A percentile compares a stretch with the other conserved stretches of the same genome.
Evolutionary conservation across 106 monocot genomes (phyloP).

Genomic region (Dioscorea alata): DNA sequence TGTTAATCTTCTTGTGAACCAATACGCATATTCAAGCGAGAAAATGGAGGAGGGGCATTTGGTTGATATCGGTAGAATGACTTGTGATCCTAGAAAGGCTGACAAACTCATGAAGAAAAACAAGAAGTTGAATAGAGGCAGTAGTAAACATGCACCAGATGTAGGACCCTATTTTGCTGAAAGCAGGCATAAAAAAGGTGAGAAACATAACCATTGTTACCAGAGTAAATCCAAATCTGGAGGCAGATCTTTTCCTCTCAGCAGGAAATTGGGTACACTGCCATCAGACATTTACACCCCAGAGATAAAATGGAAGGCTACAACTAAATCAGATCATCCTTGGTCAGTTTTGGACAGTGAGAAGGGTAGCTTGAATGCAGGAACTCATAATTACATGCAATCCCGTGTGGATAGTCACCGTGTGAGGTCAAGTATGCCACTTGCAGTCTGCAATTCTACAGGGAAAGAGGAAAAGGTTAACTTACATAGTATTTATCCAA

Average conservation of each 20-base stretch:
- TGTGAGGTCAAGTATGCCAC: slow-evolving; percentile 25
- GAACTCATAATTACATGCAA: slow-evolving; percentile 4
- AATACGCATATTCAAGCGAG: slow-evolving; percentile 13
- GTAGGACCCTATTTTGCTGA: slow-evolving; percentile 18
- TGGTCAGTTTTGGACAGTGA: slow-evolving; percentile 9
- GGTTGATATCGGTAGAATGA: too few species aligned
- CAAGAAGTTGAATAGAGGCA: slow-evolving; percentile 7
- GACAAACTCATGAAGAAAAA: slow-evolving; percentile 27
- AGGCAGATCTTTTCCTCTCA: slow-evolving; percentile 18
- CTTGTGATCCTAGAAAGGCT: slow-evolving; percentile 21
- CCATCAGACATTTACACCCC: slow-evolving; percentile 13
- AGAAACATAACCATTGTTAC: slow-evolving; percentile 18
- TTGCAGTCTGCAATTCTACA: slow-evolving; percentile 28
- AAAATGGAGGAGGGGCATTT: background rate
- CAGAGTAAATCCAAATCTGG: slow-evolving; percentile 16
- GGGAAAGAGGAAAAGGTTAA: slow-evolving; percentile 59
- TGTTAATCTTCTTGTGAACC: slow-evolving; percentile 2
- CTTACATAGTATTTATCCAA: slow-evolving; percentile 13
- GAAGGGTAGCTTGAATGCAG: slow-evolving; percentile 21
- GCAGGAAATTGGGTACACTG: slow-evolving; percentile 20
- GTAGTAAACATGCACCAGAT: slow-evolving; percentile 6
- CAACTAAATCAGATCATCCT: slow-evolving; percentile 10
- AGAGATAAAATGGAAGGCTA: slow-evolving; percentile 35
- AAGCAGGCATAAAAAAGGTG: slow-evolving; percentile 31
- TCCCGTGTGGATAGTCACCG: slow-evolving; percentile 14